Evolutionary conservation across 495 filamentous ascomycete species (phyloP).

Genomic region (Xylaria scruposa): DNA sequence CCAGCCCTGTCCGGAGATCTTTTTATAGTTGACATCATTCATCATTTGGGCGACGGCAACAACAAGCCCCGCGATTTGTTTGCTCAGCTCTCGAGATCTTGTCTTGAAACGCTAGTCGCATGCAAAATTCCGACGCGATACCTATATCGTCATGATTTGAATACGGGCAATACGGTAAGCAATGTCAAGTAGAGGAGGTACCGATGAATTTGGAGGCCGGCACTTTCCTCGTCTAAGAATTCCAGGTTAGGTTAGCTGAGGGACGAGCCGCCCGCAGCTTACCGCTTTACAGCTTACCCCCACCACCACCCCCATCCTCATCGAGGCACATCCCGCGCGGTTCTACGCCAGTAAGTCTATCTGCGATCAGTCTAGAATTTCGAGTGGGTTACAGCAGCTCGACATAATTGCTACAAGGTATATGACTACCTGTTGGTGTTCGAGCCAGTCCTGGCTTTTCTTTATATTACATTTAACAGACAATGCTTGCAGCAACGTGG

Average conservation of each 20-base stretch:
- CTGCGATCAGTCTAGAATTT: too few species aligned
- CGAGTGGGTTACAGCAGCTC: too few species aligned
- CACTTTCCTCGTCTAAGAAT: not conserved
- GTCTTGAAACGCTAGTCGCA: not conserved
- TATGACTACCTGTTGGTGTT: too few species aligned
- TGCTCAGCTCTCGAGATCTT: too few species aligned
- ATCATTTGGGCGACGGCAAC: not conserved
- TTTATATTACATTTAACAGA: too few species aligned
- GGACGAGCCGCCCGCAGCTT: not conserved
- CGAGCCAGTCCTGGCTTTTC: too few species aligned
- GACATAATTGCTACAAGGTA: too few species aligned
- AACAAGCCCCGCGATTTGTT: conserved; percentile 1
- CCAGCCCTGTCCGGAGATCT: not conserved
- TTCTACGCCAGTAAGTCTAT: too few species aligned
- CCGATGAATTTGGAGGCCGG: not conserved
- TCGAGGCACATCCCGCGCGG: not conserved
- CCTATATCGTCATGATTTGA: not conserved
- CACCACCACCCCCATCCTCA: not conserved
- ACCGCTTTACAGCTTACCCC: not conserved
- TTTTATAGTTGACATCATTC: conserved; percentile 11
- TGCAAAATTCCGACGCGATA: too few species aligned
- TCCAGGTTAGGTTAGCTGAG: not conserved
- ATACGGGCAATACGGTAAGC: not conserved
- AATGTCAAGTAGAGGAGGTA: not conserved
- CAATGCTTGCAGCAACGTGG: too few species aligned